Evolutionary conservation across 441 rosid genomes (phyloP), one percentile per base, ranked within the genome.

Genomic region (Capsella rubella): DNA sequence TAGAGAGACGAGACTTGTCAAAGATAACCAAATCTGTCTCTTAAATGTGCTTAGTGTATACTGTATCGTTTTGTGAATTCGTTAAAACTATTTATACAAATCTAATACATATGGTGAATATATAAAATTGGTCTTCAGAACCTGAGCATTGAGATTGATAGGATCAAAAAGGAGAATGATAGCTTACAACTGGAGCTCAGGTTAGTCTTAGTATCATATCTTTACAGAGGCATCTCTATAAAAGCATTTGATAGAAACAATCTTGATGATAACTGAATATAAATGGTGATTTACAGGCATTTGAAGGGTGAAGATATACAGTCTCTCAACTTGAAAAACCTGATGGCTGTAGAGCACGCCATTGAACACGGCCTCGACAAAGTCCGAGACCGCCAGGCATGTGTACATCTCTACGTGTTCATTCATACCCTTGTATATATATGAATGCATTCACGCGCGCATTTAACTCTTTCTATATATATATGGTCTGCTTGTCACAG

Each of bases 101-200:
- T 65, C 67, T 50, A 29, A 34, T 35, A 16, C 40, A 28, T 63
- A 57, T 64, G 46, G 13, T 54, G 37, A 40, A 28, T 21, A 21
- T 21, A 21, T 28, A 16, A 15, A 45, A 62, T 35, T 69, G 53
- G 64, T 29, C 6, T n/a, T 25, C 79, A 91, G 97, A 84, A 81
- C 76, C 96, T 95, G 4, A 88, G 83, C 86, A 84, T 84, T 71
- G 97, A 93, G 86, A 85, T 91, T 79, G 97, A 92, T 6, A 86
- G 90, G 74, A 85, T 90, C 75, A 90, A 90, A 80, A 95, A 90
- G 70, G 98, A 95, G 87, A 95, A 95, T 70, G 96, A 90, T 59
- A 84, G 79, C 83, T 82, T 95, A 87, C 97, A 89, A 81, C 82
- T 88, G 69, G 87, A 88, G 80, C 96, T 92, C 72, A 88, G 95